Conservation (phyloP, 2,329 filamentous ascomycete species). For the Penicillium sp. region DNA sequence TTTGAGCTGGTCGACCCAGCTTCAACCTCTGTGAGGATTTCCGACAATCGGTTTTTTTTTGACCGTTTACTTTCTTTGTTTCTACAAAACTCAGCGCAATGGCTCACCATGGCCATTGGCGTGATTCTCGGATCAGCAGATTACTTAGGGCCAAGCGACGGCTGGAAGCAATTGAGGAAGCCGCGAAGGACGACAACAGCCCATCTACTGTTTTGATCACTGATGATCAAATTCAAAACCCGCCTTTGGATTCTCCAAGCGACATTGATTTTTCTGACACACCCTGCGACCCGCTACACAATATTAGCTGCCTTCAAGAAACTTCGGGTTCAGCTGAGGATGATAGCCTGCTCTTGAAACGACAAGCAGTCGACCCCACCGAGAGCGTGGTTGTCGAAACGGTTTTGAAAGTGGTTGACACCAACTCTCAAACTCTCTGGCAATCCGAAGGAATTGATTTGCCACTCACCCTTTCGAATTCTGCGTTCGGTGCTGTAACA, state of each 20-base stretch:
- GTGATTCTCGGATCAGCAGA: conserved; percentile 23
- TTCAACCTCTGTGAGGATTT: conserved; percentile 22
- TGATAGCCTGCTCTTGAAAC: conserved; percentile 13
- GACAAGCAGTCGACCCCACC: conserved; percentile 16
- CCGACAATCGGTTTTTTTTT: background rate
- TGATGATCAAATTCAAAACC: background rate
- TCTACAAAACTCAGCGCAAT: conserved; percentile 15
- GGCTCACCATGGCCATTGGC: conserved; percentile 24
- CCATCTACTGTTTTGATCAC: background rate
- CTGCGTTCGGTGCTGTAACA: conserved; percentile 14
- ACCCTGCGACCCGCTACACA: conserved; percentile 15
- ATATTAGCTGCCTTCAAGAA: conserved; percentile 9
- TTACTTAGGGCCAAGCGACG: conserved; percentile 20
- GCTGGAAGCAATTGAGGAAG: conserved; percentile 7
- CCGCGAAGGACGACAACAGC: background rate
- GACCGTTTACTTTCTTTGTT: background rate
- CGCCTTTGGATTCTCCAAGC: conserved; percentile 7
- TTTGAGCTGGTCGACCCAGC: conserved; percentile 20
- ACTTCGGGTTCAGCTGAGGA: background rate
- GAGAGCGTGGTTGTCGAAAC: conserved; percentile 17
- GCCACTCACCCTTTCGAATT: conserved; percentile 20
- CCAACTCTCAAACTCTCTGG: conserved; percentile 21
- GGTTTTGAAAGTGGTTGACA: conserved; percentile 23
- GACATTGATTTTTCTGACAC: conserved; percentile 4
- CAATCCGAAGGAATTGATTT: conserved; percentile 14